Evolutionary conservation across 306 rosid species (phyloP).

Genomic region (Cicer chorassanicum): DNA sequence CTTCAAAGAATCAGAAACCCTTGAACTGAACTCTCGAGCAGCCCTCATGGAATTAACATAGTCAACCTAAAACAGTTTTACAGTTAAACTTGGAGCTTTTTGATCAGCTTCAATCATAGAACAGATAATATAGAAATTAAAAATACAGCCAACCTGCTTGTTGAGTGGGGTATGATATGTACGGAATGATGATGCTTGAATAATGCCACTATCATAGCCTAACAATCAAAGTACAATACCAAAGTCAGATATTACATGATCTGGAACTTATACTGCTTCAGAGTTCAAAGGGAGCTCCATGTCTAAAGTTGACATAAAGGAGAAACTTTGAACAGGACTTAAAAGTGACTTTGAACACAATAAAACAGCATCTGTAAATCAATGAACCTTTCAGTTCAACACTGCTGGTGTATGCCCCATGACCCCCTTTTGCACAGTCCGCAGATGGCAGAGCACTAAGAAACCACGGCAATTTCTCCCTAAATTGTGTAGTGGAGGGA

Average conservation of each 20-base stretch:
- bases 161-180: conserved; percentile 95
- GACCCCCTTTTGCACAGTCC: conserved; percentile 99
- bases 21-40: conserved; percentile 88
- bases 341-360: conserved; percentile 28
- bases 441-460: conserved; percentile 93
- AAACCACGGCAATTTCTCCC: conserved; percentile 95
- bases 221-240: conserved; percentile 39
- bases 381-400: conserved; percentile 82
- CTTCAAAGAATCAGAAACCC: conserved; percentile 88
- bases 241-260: conserved; percentile 15
- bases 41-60: conserved; percentile 93
- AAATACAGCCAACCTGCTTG: conserved; percentile 91
- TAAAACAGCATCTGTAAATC: conserved; percentile 37
- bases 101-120: conserved; percentile 31
- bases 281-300: conserved; percentile 11
- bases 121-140: conserved; percentile 32
- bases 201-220: conserved; percentile 78
- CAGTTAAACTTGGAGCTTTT: conserved; percentile 41
- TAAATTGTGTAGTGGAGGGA: conserved; percentile 83
- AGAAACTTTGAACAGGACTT: conserved; percentile 24
- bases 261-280: conserved; percentile 30
- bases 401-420: conserved; percentile 95
- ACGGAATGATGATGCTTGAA: conserved; percentile 93
- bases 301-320: conserved; percentile 17
- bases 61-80: conserved; percentile 63